phyloP scores from a whole-genome alignment of 306 rosid genomes.

The Ceratonia siliqua region DNA sequence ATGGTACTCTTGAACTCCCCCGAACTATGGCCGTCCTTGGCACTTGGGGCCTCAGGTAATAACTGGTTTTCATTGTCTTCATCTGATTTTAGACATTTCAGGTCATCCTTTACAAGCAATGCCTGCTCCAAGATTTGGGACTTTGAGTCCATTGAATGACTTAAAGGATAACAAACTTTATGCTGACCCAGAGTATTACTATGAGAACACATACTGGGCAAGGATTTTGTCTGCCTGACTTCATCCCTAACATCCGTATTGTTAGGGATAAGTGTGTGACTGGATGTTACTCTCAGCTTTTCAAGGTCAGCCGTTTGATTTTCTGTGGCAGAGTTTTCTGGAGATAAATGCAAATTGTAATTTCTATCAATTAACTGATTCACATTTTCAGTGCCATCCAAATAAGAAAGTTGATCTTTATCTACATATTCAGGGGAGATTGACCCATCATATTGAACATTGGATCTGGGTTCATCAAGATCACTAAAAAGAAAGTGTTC shows the following conservation, averaged over 20 bases:
- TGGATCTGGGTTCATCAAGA: constrained; percentile 51
- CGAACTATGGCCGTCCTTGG: constrained; percentile 37
- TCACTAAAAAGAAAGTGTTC: constrained; percentile 61
- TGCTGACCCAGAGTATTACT: constrained; percentile 29
- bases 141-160: constrained; percentile 67
- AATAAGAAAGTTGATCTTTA: constrained; percentile 31
- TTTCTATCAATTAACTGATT: constrained; percentile 29
- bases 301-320: constrained; percentile 33
- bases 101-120: constrained; percentile 41
- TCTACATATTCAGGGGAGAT: constrained; percentile 36
- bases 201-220: constrained; percentile 58
- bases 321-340: constrained; percentile 31
- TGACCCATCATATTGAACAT: constrained; percentile 40
- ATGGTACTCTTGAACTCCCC: constrained; percentile 42
- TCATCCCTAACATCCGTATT: constrained; percentile 37
- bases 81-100: constrained; percentile 34
- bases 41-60: constrained; percentile 33
- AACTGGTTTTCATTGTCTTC: constrained; percentile 44
- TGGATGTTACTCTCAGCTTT: constrained; percentile 38
- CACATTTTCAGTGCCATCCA: constrained; percentile 37
- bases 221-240: constrained; percentile 52
- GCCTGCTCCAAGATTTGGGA: constrained; percentile 37
- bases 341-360: constrained; percentile 30
- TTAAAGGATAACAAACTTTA: constrained; percentile 41
- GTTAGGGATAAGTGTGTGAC: constrained; percentile 54